These are phyloP conservation scores for Colletotrichum kahawae DNA, from an alignment of 2,329 filamentous ascomycete species.

Conservation along the genomic window DNA sequence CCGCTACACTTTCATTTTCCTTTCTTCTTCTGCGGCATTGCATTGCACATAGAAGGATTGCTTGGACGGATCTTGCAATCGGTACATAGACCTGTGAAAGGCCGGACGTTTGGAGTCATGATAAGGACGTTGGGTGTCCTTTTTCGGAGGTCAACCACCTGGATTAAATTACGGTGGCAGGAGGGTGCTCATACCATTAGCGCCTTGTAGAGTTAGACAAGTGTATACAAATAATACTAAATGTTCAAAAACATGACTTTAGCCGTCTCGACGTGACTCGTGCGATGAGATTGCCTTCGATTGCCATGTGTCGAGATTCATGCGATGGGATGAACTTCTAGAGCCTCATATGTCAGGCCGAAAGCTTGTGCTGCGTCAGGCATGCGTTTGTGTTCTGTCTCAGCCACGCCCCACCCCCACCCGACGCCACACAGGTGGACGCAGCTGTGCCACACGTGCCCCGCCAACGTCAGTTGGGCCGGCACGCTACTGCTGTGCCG, in stretches of 20 bases:
- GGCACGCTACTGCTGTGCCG: background rate
- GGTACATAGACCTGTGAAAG: constrained; percentile 19
- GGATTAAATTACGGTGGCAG: constrained; percentile 4
- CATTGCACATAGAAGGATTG: constrained; percentile 21
- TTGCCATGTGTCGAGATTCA: background rate
- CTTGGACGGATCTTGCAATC: constrained; percentile 9
- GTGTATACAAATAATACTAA: constrained; percentile 9
- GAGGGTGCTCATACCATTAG: background rate
- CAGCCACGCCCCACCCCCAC: constrained; percentile 19
- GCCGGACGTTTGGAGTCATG: constrained; percentile 19
- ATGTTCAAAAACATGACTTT: background rate
- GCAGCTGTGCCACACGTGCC: background rate
- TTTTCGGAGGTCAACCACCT: constrained; percentile 10
- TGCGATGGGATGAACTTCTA: background rate
- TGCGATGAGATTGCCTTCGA: background rate
- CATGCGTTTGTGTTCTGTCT: background rate
- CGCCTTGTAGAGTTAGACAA: constrained; percentile 8
- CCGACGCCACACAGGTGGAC: background rate
- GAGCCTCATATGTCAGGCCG: background rate
- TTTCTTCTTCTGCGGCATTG: constrained; percentile 5
- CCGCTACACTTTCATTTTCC: background rate
- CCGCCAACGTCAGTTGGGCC: constrained; percentile 22
- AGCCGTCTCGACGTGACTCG: background rate
- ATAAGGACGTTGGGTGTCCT: constrained; percentile 20
- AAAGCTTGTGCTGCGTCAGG: background rate